Base-by-base conservation (phyloP, 441 rosid genomes). In the Jatropha podagrica region DNA sequence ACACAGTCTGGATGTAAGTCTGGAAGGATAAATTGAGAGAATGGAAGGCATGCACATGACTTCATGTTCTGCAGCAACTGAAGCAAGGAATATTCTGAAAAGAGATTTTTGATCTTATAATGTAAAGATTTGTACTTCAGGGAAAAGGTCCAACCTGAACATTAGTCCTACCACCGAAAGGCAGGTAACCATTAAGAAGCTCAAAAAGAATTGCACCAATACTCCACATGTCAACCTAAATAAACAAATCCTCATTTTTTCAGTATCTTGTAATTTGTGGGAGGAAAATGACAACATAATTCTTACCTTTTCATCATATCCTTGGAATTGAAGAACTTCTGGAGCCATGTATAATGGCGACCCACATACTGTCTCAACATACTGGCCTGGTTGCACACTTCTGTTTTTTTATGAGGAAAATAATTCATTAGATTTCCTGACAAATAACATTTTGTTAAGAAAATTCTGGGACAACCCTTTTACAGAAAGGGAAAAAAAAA, bases 301-400 rank as follows among this genome's bases (percentile, higher is more conserved):
- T 9, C 3, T 46, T 74, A 89, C 94, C 88, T 89, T 91, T 56
- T 84, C 85, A 79, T 91, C 85, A 72, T 88, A 91, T 58, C 77
- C 79, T 55, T 85, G 90, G 79, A 90, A 92, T 76, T 85, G 88
- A 75, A 92, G 92, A 84, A 90, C 89, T 77, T 90, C 91, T 62
- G 93, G 93, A 68, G 94, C 93, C 94, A 90, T 88, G 78, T 88
- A 90, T n/a, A 83, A 77, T 3, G 92, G 91, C 71, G 97, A 80
- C 8, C 93, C 93, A 66, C 94, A 90, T 10, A 86, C 90, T 44
- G 79, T 87, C 75, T 86, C 87, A 2, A 79, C 85, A 81, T 82
- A 79, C 67, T 78, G 78, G 18, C 88, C 89, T 0, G 86, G 86
- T 38, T 61, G 65, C 54, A 89, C 61, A 27, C 67, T 81, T 69